Evolutionary conservation across 768 basidiomycete species (phyloP).

Genomic region (Pisolithus marmoratus): DNA sequence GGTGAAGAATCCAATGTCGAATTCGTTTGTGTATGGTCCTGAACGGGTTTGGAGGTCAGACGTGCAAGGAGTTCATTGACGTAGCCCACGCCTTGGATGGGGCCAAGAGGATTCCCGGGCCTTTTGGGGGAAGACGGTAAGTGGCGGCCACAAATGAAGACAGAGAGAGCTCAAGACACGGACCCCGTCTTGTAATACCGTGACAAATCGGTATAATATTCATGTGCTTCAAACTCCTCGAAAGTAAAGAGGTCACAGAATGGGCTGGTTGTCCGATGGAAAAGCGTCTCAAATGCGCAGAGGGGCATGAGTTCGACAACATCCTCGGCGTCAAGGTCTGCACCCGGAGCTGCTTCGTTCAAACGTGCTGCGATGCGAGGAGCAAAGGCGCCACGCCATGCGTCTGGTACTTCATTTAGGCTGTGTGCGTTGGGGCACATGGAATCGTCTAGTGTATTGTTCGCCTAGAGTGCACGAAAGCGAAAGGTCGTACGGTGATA

Average conservation of each 20-base stretch:
- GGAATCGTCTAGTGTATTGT: slow-evolving; percentile 62
- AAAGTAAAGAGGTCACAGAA: slow-evolving; percentile 70
- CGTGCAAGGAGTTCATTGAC: slow-evolving; percentile 86
- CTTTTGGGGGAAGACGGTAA: slow-evolving; percentile 28
- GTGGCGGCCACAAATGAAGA: not conserved
- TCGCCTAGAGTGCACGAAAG: slow-evolving; percentile 32
- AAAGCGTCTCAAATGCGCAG: slow-evolving; percentile 77
- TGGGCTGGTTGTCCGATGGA: slow-evolving; percentile 43
- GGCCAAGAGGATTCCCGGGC: slow-evolving; percentile 64
- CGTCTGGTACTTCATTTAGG: slow-evolving; percentile 36
- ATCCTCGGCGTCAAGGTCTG: slow-evolving; percentile 50
- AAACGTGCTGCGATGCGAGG: slow-evolving; percentile 53
- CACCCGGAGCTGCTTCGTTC: slow-evolving; percentile 56
- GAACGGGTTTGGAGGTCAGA: slow-evolving; percentile 56
- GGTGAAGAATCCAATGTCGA: slow-evolving; percentile 60
- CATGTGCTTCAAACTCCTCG: slow-evolving; percentile 60
- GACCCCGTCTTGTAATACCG: slow-evolving; percentile 79
- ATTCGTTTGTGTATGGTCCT: slow-evolving; percentile 70
- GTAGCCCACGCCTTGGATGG: slow-evolving; percentile 80
- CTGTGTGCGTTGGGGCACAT: slow-evolving; percentile 57
- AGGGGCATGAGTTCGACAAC: slow-evolving; percentile 58
- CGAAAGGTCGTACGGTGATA: not conserved
- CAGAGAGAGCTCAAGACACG: slow-evolving; percentile 10
- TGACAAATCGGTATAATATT: slow-evolving; percentile 66
- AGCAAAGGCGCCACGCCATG: slow-evolving; percentile 56